These are phyloP conservation scores for Hypoxylon sp. DNA, from an alignment of 2,329 filamentous ascomycete genomes.

Conservation along the genomic window DNA sequence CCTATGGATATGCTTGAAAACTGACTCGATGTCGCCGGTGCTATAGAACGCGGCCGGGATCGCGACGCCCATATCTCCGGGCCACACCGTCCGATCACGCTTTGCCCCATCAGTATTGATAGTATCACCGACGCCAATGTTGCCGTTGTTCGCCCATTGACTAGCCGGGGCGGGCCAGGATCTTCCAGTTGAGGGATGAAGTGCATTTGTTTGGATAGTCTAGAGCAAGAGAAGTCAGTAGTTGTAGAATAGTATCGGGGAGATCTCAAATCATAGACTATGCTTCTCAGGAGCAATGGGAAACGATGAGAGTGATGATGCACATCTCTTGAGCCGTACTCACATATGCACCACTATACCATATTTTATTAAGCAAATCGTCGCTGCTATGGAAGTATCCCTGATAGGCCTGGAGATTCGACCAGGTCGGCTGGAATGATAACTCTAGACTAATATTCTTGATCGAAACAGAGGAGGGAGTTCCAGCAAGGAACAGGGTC, in stretches of 20 bases:
- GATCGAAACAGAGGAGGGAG: constrained; percentile 48
- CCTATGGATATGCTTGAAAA: background rate
- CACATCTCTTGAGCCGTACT: constrained; percentile 14
- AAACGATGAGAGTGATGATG: background rate
- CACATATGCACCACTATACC: constrained; percentile 68
- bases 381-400: constrained; percentile 68
- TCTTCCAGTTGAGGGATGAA: constrained; percentile 50
- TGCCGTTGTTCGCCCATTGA: constrained; percentile 51
- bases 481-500: constrained; percentile 57
- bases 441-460: constrained; percentile 49
- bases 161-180: constrained; percentile 49
- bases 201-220: constrained; percentile 61
- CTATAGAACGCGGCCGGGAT: constrained; percentile 65
- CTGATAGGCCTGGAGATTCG: constrained; percentile 66
- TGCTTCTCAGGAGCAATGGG: background rate
- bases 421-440: constrained; percentile 55
- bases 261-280: background rate
- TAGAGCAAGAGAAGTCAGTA: constrained; percentile 20
- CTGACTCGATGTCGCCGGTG: constrained; percentile 60
- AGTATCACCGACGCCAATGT: constrained; percentile 52
- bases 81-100: constrained; percentile 69
- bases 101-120: constrained; percentile 65
- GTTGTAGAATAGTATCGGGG: background rate
- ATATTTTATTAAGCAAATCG: constrained; percentile 67
- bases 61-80: constrained; percentile 70